These are phyloP conservation scores for Globisporangium okanoganense DNA, from an alignment of 352 stramenopile species.

Conservation along the genomic window DNA sequence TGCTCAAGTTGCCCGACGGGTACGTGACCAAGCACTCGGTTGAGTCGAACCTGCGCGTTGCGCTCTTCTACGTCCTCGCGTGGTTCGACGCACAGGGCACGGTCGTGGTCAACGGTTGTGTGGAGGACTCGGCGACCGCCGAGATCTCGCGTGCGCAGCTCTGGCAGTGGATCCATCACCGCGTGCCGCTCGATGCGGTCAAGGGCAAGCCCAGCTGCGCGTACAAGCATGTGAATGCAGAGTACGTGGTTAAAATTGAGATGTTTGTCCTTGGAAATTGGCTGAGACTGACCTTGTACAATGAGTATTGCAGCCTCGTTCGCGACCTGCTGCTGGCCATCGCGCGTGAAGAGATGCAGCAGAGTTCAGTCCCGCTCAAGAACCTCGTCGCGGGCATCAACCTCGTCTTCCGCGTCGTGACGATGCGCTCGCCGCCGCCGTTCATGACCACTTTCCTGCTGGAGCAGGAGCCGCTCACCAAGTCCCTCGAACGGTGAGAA, in stretches of 20 bases:
- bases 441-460: constrained; percentile 75
- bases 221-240: constrained; percentile 27
- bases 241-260: constrained; percentile 18
- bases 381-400: constrained; percentile 46
- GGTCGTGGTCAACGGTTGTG: constrained; percentile 89
- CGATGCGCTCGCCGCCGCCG: constrained; percentile 44
- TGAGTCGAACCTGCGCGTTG: constrained; percentile 83
- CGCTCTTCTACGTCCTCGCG: constrained; percentile 88
- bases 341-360: constrained; percentile 24
- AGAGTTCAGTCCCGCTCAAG: constrained; percentile 17
- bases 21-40: constrained; percentile 81
- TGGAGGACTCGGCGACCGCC: constrained; percentile 94
- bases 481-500: constrained; percentile 24
- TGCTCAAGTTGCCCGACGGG: constrained; percentile 51
- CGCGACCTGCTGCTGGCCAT: constrained; percentile 40
- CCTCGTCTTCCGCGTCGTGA: constrained; percentile 57
- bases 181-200: constrained; percentile 30
- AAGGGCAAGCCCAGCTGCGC: neutral
- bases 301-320: constrained; percentile 29
- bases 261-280: neutral
- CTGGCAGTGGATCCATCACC: constrained; percentile 81
- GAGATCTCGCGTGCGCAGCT: constrained; percentile 94
- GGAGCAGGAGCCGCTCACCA: constrained; percentile 50
- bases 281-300: neutral
- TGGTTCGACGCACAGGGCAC: constrained; percentile 90